Base-by-base conservation (phyloP, 2,329 filamentous ascomycete species). In the Fusarium sp. region DNA sequence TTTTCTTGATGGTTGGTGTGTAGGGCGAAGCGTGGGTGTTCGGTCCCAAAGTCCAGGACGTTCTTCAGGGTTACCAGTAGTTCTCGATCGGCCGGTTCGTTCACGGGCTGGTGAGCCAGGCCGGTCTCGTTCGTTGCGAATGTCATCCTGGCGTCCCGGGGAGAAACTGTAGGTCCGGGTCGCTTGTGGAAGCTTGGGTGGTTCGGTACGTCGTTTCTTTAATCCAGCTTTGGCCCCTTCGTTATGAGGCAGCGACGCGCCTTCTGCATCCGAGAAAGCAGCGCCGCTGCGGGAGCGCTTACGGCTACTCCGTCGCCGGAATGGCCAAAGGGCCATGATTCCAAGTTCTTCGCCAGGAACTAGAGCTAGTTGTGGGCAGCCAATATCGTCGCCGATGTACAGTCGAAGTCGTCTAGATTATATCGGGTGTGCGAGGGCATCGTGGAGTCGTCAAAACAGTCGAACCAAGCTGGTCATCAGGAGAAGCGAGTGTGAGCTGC, bases 301-400 rank as follows among this genome's bases (percentile, higher is more conserved):
- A 80, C 89, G 89, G 79, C 89, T 90, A 80, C 87, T 90, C 81
- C 86, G 90, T 75, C 90, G 89, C 79, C 90, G 86, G 80, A 96
- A 97, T 65, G 90, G 92, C 93, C 93, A 96, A 79, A 94, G 83
- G 77, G 90, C 88, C 92, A 95, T 95, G 57, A 78, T 70, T 73
- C 56, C 51, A 56, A 62, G 43, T 59, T 62, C 52, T 59, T 71
- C 49, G 47, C 70, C 69, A 65, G 62, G 57, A 56, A 63, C 51
- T 49, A 41, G 47, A 68, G 63, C 67, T 75, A 74, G 65, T 66
- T 69, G 49, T 57, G 62, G 57, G 52, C 44, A 61, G 59, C 60
- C 59, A 67, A 57, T 70, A 64, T 69, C 64, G 62, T 72, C 61
- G 62, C 67, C 61, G 61, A 69, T 62, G 63, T 64, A 64, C 61